A percentile compares a stretch with the other conserved stretches of the same genome.
Evolutionary conservation across 2,329 filamentous ascomycete species (phyloP).

Genomic region (Emergomyces pasteurianus): DNA sequence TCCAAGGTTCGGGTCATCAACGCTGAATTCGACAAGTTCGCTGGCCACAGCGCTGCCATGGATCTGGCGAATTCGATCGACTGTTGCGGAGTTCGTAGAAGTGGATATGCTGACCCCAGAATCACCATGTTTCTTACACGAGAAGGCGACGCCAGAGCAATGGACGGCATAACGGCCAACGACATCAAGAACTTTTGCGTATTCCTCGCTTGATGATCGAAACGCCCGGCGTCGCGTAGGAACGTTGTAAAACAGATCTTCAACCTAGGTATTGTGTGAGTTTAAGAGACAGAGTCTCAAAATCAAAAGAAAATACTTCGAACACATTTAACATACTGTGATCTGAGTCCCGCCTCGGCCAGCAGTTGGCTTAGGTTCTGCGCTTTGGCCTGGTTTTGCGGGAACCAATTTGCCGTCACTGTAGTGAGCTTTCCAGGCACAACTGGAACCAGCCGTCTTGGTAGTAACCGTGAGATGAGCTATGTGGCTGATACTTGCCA

Average conservation of each 20-base stretch:
- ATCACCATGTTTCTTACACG: conserved; percentile 93
- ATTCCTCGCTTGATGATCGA: conserved; percentile 83
- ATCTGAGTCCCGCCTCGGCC: conserved; percentile 88
- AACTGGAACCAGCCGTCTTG: conserved; percentile 73
- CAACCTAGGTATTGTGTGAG: conserved; percentile 42
- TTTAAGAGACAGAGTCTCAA: too few species aligned
- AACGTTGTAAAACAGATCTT: conserved; percentile 95
- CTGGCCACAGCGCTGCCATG: conserved; percentile 76
- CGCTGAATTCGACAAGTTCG: conserved; percentile 67
- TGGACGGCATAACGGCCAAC: conserved; percentile 90
- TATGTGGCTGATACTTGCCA: conserved; percentile 97
- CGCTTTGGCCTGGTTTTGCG: conserved; percentile 73
- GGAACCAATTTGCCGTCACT: conserved; percentile 69
- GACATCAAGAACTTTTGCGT: conserved; percentile 93
- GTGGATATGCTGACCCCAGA: conserved; percentile 71
- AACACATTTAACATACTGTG: conserved; percentile 41
- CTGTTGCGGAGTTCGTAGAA: conserved; percentile 55
- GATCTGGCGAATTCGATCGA: conserved; percentile 82
- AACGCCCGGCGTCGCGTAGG: conserved; percentile 82
- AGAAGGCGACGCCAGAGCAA: conserved; percentile 81
- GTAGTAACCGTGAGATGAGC: conserved; percentile 93
- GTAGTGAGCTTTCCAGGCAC: conserved; percentile 85
- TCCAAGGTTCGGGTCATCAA: conserved; percentile 64
- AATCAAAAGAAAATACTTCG: neutral
- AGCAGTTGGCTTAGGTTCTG: conserved; percentile 77